Evolutionary conservation across 345 rosid genomes (phyloP).

Genomic region (Ceriops decandra): DNA sequence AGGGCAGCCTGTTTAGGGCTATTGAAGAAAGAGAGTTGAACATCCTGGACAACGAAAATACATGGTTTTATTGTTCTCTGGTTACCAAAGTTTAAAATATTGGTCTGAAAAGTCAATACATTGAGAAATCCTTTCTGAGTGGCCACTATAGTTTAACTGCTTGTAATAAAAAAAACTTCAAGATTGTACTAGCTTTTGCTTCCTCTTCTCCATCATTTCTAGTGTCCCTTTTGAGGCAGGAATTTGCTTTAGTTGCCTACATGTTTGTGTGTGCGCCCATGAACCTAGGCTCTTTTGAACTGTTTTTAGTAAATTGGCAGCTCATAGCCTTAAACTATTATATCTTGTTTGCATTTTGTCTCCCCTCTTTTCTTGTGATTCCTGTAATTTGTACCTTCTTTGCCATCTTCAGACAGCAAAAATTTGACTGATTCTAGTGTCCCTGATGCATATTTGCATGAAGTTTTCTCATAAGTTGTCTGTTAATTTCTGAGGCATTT

Average conservation of each 20-base stretch:
- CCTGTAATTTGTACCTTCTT: background rate
- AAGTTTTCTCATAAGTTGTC: background rate
- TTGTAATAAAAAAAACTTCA: background rate
- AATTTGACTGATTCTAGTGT: background rate
- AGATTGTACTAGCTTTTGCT: background rate
- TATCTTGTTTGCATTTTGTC: background rate
- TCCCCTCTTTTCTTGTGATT: background rate
- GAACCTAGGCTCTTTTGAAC: background rate
- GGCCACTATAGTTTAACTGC: background rate
- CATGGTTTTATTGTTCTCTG: background rate
- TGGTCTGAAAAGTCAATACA: background rate
- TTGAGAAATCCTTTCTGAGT: background rate
- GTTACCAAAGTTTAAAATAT: background rate
- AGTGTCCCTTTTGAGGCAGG: background rate
- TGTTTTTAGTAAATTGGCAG: background rate
- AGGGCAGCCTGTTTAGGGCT: too few species aligned
- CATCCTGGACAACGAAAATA: background rate
- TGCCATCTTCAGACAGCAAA: too few species aligned
- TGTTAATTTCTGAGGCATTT: background rate
- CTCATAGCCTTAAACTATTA: background rate
- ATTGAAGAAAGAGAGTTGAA: too few species aligned
- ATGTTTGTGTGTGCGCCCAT: background rate
- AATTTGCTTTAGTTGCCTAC: background rate
- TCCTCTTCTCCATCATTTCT: background rate
- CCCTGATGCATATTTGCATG: background rate